A percentile compares a stretch with the other conserved stretches of the same genome.
These are phyloP conservation scores for Thraustochytrium sp. DNA, from an alignment of 352 stramenopile genomes.

Conservation along the genomic window DNA sequence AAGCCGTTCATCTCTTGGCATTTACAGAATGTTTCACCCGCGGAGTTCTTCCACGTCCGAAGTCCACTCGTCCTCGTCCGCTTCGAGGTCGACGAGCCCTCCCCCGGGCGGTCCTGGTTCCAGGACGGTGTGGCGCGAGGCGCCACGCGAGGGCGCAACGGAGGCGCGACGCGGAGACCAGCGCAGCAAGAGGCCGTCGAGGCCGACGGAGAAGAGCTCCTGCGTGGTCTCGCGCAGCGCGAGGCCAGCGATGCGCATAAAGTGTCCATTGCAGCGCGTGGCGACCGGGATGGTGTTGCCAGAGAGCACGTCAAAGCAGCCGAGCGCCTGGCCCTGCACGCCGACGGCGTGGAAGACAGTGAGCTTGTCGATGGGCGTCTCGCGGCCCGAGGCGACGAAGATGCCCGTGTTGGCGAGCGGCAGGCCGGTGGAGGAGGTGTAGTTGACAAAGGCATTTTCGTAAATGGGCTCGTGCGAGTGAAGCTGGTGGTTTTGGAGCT, in stretches of 20 bases:
- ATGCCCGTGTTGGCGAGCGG: neutral
- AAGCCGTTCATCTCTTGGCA: no score
- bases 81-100: no score
- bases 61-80: constrained; percentile 1
- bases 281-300: neutral
- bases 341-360: constrained; percentile 23
- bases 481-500: neutral
- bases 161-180: neutral
- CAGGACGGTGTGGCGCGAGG: no score
- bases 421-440: neutral
- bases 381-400: neutral
- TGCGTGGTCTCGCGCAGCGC: constrained; percentile 17
- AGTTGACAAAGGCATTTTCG: constrained; percentile 39
- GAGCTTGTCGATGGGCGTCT: neutral
- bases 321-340: neutral
- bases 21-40: no score
- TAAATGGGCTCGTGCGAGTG: constrained; percentile 12
- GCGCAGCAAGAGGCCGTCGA: constrained; percentile 7
- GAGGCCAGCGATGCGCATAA: constrained; percentile 35
- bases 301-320: neutral
- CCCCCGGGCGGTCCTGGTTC: no score
- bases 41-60: neutral
- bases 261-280: neutral
- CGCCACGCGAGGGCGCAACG: neutral
- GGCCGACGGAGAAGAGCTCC: constrained; percentile 22